A percentile compares a stretch with the other conserved stretches of the same genome.
Conservation (phyloP, 2,329 filamentous ascomycete species). For the Calonectria hawksworthii region DNA sequence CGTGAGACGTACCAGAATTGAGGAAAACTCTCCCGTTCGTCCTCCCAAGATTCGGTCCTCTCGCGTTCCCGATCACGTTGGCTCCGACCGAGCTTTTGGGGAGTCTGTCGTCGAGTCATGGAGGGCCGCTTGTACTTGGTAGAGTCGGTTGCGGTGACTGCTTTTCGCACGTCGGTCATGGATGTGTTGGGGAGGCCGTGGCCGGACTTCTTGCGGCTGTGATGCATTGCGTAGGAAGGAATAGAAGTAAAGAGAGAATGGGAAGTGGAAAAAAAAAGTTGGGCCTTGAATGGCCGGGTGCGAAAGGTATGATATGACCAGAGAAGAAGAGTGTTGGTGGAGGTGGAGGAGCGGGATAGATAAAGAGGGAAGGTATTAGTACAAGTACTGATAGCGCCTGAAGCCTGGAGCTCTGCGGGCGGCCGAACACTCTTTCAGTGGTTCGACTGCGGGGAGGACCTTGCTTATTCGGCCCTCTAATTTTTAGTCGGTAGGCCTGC, state of each 20-base stretch:
- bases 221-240: slow-evolving; percentile 61
- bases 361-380: slow-evolving; percentile 34
- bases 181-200: slow-evolving; percentile 66
- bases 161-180: slow-evolving; percentile 68
- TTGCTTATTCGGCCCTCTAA: slow-evolving; percentile 36
- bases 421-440: slow-evolving; percentile 38
- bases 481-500: slow-evolving; percentile 32
- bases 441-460: slow-evolving; percentile 45
- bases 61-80: slow-evolving; percentile 66
- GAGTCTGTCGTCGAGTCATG: slow-evolving; percentile 60
- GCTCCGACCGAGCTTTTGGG: slow-evolving; percentile 65
- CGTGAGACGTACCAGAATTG: slow-evolving; percentile 71
- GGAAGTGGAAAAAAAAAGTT: slow-evolving; percentile 18
- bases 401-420: slow-evolving; percentile 33
- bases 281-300: slow-evolving; percentile 36
- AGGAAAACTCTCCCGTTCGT: slow-evolving; percentile 74
- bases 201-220: slow-evolving; percentile 70
- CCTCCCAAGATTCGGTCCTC: slow-evolving; percentile 65
- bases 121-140: slow-evolving; percentile 63
- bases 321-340: slow-evolving; percentile 24
- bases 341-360: slow-evolving; percentile 27
- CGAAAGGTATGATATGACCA: slow-evolving; percentile 42
- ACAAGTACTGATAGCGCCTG: slow-evolving; percentile 23
- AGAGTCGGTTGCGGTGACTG: slow-evolving; percentile 60
- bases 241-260: slow-evolving; percentile 23